phyloP scores from a whole-genome alignment of 371 early-diverging fungal species.

The Mucor plumbeus region DNA sequence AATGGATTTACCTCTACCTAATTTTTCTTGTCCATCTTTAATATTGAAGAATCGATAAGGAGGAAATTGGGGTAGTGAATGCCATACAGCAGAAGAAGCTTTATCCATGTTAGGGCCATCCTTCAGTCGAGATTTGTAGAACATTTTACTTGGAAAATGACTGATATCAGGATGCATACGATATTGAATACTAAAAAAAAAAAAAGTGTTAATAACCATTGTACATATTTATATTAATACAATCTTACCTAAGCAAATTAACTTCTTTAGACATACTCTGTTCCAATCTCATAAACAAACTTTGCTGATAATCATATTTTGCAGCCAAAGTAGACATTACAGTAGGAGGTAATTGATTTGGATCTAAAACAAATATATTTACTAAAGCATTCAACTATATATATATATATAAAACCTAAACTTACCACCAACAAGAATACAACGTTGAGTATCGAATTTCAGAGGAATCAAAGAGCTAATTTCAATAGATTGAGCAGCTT shows the following conservation, averaged over 20 bases:
- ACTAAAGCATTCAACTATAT: background rate
- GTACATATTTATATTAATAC: background rate
- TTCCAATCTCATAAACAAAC: conserved; percentile 88
- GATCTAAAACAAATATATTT: conserved; percentile 62
- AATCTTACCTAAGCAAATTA: conserved; percentile 67
- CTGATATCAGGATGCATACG: conserved; percentile 98
- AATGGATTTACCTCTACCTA: conserved; percentile 73
- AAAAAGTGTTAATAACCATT: background rate
- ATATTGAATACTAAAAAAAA: conserved; percentile 78
- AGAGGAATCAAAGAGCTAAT: conserved; percentile 90
- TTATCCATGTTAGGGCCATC: conserved; percentile 80
- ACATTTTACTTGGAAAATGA: conserved; percentile 78
- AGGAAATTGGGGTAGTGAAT: conserved; percentile 61
- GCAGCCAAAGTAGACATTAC: conserved; percentile 81
- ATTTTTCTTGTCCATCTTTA: conserved; percentile 70
- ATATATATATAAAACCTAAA: background rate
- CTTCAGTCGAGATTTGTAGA: conserved; percentile 78
- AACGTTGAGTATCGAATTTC: conserved; percentile 79
- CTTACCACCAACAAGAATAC: conserved; percentile 92
- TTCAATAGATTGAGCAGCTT: conserved; percentile 97
- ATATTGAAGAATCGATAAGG: conserved; percentile 88
- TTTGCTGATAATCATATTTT: conserved; percentile 83
- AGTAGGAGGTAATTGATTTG: conserved; percentile 96
- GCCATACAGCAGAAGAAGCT: conserved; percentile 79
- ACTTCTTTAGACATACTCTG: conserved; percentile 65